These are phyloP conservation scores for Ophiobolus disseminans DNA, from an alignment of 2,329 filamentous ascomycete species.

Conservation along the genomic window DNA sequence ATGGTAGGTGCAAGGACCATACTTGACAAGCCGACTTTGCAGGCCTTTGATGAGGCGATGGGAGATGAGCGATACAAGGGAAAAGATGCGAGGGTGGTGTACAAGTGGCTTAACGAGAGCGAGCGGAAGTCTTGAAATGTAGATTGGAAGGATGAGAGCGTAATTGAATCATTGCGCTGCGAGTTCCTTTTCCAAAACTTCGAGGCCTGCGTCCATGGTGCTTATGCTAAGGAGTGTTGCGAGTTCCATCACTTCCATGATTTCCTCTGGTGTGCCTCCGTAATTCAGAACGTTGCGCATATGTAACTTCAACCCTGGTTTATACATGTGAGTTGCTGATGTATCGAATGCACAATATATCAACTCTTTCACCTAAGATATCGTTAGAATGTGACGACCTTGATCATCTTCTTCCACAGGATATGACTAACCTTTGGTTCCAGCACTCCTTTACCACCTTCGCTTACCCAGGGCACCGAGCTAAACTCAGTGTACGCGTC, in stretches of 20 bases:
- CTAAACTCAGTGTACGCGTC: constrained; percentile 57
- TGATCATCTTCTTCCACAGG: background rate
- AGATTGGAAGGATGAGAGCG: background rate
- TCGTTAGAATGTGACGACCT: background rate
- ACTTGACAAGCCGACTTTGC: constrained; percentile 40
- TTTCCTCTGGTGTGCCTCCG: constrained; percentile 56
- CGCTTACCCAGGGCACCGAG: constrained; percentile 51
- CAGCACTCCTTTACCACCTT: constrained; percentile 43
- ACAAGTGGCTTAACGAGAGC: constrained; percentile 44
- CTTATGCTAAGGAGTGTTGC: constrained; percentile 45
- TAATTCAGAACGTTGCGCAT: constrained; percentile 58
- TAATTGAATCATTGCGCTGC: constrained; percentile 3
- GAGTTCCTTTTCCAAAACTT: constrained; percentile 34
- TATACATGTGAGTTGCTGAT: constrained; percentile 58
- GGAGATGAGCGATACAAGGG: constrained; percentile 37
- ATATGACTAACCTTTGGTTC: constrained; percentile 54
- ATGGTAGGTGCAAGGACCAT: constrained; percentile 44
- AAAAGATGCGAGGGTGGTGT: constrained; percentile 43
- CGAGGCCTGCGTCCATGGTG: constrained; percentile 37
- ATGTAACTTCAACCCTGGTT: constrained; percentile 56
- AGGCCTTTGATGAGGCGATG: constrained; percentile 39
- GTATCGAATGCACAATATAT: constrained; percentile 59
- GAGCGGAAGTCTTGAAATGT: constrained; percentile 22
- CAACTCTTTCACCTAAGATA: constrained; percentile 52
- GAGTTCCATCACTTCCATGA: constrained; percentile 58